These are phyloP conservation scores for Chaetomiaceae sp. DNA, from an alignment of 2,329 filamentous ascomycete species.

Conservation along the genomic window DNA sequence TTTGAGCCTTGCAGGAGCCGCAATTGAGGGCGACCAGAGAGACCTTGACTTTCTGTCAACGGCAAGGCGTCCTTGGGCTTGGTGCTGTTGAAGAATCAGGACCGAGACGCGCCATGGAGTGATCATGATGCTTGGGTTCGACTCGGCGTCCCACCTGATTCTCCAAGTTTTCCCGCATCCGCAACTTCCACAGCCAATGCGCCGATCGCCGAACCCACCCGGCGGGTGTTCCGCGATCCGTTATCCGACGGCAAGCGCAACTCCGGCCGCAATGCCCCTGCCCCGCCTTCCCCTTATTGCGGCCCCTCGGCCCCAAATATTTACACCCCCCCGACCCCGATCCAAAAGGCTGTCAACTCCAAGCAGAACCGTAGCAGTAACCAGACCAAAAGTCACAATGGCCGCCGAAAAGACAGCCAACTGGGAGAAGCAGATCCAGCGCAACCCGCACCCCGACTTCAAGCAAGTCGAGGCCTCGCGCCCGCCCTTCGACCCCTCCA, in stretches of 20 bases:
- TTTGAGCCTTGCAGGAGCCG: no score
- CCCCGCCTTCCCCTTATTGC: conserved; percentile 13
- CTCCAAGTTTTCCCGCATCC: no score
- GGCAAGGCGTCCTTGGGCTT: no score
- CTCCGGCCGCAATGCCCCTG: conserved; percentile 11
- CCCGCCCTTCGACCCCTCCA: conserved; percentile 51
- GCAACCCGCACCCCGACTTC: conserved; percentile 72
- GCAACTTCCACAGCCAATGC: no score
- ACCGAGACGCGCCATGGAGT: no score
- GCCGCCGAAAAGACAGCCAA: conserved; percentile 22
- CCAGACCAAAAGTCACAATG: conserved; percentile 17
- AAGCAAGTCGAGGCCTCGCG: conserved; percentile 65
- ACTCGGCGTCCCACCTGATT: no score
- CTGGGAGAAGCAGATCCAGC: conserved; percentile 40
- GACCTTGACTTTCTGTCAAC: no score
- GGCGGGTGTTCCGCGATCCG: conserved; percentile 20
- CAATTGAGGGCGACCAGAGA: no score
- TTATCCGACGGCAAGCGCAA: conserved; percentile 25
- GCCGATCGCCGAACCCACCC: conserved; percentile 4
- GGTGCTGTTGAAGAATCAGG: no score
- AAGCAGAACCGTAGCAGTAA: neutral
- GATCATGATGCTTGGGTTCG: no score
- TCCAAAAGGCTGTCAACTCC: neutral
- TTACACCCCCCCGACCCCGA: conserved; percentile 5
- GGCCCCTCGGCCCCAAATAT: conserved; percentile 3